Conservation (phyloP, 768 basidiomycete genomes). For the Russula dissimulans region DNA sequence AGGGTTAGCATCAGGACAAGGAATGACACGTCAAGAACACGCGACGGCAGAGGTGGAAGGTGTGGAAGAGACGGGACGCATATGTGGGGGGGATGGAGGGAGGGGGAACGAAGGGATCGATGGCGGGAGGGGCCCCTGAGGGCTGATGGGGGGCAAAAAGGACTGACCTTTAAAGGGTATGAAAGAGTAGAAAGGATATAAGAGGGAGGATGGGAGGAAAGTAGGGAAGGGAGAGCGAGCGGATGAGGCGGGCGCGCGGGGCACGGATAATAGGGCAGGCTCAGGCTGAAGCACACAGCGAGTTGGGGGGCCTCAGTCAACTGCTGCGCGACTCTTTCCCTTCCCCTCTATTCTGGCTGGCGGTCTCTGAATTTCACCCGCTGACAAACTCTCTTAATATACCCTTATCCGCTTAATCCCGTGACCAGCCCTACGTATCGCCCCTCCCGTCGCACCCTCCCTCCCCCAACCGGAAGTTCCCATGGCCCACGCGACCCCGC, state of each 20-base stretch:
- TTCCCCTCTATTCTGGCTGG: constrained; percentile 5
- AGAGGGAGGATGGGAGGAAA: constrained; percentile 1
- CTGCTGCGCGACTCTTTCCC: not conserved
- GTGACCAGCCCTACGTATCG: constrained; percentile 53
- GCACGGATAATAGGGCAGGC: constrained; percentile 9
- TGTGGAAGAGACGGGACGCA: not conserved
- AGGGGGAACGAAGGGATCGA: constrained; percentile 5
- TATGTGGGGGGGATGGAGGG: not conserved
- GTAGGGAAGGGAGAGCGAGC: constrained; percentile 1
- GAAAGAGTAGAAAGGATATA: not conserved
- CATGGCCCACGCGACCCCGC: constrained; percentile 25
- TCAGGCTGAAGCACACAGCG: not conserved
- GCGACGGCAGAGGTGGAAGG: constrained; percentile 20
- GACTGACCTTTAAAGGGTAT: constrained; percentile 8
- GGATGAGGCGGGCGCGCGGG: constrained; percentile 15
- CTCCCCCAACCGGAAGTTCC: constrained; percentile 65
- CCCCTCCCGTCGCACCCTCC: constrained; percentile 46
- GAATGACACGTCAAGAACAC: constrained; percentile 33
- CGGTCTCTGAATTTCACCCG: constrained; percentile 4
- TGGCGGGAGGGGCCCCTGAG: not conserved
- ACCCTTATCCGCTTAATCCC: no score
- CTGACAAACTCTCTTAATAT: not conserved
- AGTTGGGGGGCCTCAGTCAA: constrained; percentile 14
- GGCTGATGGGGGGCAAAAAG: not conserved
- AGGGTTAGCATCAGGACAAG: constrained; percentile 28